Percentiles rank a stretch among this genome's conserved stretches.
phyloP scores from a whole-genome alignment of 495 filamentous ascomycete species.

The Xylaria grammica region DNA sequence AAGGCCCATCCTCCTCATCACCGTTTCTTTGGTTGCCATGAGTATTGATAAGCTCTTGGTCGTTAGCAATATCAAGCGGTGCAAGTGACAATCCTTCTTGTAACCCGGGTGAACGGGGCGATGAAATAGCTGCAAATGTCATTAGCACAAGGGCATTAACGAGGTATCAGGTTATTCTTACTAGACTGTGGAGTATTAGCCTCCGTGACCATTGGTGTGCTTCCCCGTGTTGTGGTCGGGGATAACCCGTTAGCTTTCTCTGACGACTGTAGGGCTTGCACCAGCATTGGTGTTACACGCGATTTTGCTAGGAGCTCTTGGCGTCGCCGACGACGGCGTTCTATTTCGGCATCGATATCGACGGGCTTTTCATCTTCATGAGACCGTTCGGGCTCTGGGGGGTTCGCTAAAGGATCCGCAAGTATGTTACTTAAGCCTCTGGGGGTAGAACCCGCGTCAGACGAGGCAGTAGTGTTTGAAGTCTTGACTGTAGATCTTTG shows the following conservation, averaged over 20 bases:
- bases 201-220: conserved; percentile 45
- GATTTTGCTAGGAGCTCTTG: conserved; percentile 90
- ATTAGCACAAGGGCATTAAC: conserved; percentile 23
- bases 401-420: conserved; percentile 19
- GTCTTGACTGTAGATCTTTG: conserved; percentile 36
- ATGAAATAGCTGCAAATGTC: conserved; percentile 36
- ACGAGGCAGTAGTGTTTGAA: conserved; percentile 51
- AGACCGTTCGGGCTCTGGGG: conserved; percentile 40
- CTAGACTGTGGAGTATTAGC: conserved; percentile 48
- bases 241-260: conserved; percentile 61
- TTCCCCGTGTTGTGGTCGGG: conserved; percentile 53
- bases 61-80: conserved; percentile 39
- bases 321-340: conserved; percentile 83
- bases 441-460: conserved; percentile 68
- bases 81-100: conserved; percentile 47
- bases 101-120: conserved; percentile 42
- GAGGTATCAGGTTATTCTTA: conserved; percentile 31
- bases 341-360: conserved; percentile 80
- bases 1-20: conserved; percentile 71
- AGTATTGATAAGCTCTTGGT: conserved; percentile 69
- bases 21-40: conserved; percentile 54
- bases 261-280: conserved; percentile 74
- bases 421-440: conserved; percentile 59
- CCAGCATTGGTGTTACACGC: conserved; percentile 72
- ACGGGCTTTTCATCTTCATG: conserved; percentile 59